Percentiles rank a stretch among this genome's conserved stretches.
These are phyloP conservation scores for Monosporozyma aerobia DNA, from an alignment of 805 yeast species.

Conservation along the genomic window DNA sequence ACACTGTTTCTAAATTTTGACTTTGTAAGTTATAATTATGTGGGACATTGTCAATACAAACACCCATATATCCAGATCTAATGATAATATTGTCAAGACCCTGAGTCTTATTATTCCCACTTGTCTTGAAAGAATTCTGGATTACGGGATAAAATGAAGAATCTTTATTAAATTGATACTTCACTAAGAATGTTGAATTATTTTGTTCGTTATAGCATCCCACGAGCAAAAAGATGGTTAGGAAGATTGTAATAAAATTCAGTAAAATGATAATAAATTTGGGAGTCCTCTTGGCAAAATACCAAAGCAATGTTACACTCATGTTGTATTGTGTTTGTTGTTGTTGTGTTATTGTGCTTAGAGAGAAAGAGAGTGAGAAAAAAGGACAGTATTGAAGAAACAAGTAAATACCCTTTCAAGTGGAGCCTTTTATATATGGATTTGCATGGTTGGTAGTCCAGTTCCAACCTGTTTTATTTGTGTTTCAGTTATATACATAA, in stretches of 20 bases:
- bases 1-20: conserved; percentile 11
- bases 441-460: background rate
- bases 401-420: background rate
- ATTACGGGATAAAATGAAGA: conserved; percentile 37
- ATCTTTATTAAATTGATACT: conserved; percentile 38
- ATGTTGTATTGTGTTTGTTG: background rate
- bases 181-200: conserved; percentile 42
- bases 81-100: conserved; percentile 36
- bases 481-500: background rate
- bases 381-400: background rate
- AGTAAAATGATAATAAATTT: conserved; percentile 34
- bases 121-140: conserved; percentile 29
- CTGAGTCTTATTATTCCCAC: conserved; percentile 19
- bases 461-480: background rate
- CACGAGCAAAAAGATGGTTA: conserved; percentile 45
- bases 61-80: conserved; percentile 46
- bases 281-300: conserved; percentile 31
- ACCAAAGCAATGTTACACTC: conserved; percentile 5
- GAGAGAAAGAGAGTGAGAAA: background rate
- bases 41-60: conserved; percentile 39
- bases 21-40: conserved; percentile 10
- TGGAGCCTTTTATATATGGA: background rate
- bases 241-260: conserved; percentile 40
- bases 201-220: conserved; percentile 45
- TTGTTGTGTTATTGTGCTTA: background rate